A percentile compares a stretch with the other conserved stretches of the same genome.
Evolutionary conservation across 2,329 filamentous ascomycete genomes (phyloP).

Genomic region (Diaporthe longicolla): DNA sequence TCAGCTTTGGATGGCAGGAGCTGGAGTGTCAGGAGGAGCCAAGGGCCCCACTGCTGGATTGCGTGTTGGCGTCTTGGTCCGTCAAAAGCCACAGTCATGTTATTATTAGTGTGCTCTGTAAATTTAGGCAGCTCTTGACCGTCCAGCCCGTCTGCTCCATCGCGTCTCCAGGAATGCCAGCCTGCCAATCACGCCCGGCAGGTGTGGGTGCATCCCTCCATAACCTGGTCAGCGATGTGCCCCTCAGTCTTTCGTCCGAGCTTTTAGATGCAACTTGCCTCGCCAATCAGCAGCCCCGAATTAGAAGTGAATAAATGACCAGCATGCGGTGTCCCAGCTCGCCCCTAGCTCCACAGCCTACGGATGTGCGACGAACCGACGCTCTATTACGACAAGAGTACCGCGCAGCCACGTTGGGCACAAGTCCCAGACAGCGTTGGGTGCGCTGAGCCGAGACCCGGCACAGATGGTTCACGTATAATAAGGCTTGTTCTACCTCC

Average conservation of each 20-base stretch:
- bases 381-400: constrained; percentile 2
- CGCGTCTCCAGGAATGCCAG: background rate
- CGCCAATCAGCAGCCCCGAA: constrained; percentile 5
- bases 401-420: background rate
- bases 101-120: background rate
- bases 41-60: constrained; percentile 1
- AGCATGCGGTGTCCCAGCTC: constrained; percentile 9
- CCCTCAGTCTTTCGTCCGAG: constrained; percentile 7
- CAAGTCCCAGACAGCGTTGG: background rate
- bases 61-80: constrained; percentile 24
- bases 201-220: too few relatives aligned
- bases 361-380: constrained; percentile 8
- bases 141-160: constrained; percentile 2
- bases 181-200: too few relatives aligned
- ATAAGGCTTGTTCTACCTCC: background rate
- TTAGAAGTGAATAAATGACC: background rate
- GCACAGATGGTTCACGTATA: background rate
- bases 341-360: background rate
- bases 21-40: background rate
- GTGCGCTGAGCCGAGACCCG: background rate
- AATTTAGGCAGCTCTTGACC: background rate
- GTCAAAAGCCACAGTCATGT: background rate
- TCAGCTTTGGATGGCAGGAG: constrained; percentile 5
- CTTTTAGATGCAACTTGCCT: constrained; percentile 1
- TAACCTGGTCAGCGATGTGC: too few relatives aligned